Conservation (phyloP, 2,329 filamentous ascomycete genomes). For the Aureobasidium sp. region DNA sequence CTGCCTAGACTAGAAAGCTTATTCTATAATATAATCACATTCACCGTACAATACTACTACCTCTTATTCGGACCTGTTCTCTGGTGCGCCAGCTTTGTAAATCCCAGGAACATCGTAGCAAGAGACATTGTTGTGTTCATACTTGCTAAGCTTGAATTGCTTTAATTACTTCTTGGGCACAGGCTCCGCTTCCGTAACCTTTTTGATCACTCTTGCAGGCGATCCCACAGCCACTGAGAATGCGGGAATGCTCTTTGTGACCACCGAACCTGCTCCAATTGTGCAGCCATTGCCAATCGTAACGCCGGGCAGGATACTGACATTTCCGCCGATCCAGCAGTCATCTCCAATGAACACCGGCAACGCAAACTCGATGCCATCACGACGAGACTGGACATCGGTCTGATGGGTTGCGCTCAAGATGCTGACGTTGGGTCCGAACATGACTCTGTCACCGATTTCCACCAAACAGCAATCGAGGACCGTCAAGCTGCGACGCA, state of each 20-base stretch:
- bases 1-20: neutral
- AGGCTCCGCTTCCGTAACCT: conserved; percentile 17
- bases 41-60: neutral
- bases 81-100: neutral
- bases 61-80: neutral
- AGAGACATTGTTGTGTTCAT: neutral
- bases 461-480: conserved; percentile 45
- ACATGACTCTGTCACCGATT: conserved; percentile 44
- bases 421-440: conserved; percentile 45
- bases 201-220: conserved; percentile 30
- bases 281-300: conserved; percentile 66
- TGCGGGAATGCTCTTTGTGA: conserved; percentile 53
- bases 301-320: conserved; percentile 64
- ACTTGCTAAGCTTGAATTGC: neutral
- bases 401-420: conserved; percentile 46
- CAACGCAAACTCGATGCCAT: conserved; percentile 42
- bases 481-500: conserved; percentile 36
- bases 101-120: neutral
- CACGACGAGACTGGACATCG: conserved; percentile 38
- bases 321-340: conserved; percentile 69
- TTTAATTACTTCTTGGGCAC: neutral
- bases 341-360: conserved; percentile 61
- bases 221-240: conserved; percentile 31
- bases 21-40: neutral
- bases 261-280: conserved; percentile 73